Base-by-base conservation (phyloP, 2,329 filamentous ascomycete species). In the Colletotrichum siamense region DNA sequence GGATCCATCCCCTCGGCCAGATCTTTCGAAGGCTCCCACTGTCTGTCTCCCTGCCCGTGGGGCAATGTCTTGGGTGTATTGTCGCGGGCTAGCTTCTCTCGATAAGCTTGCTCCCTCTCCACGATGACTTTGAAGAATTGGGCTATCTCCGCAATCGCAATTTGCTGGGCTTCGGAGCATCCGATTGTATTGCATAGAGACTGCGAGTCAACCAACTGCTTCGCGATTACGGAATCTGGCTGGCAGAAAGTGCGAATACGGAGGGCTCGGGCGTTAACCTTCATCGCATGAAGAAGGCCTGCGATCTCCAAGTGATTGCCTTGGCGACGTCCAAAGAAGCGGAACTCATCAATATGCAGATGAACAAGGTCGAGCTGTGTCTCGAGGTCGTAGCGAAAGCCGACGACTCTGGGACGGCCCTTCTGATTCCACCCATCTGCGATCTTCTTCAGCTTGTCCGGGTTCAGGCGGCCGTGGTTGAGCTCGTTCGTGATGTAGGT, bases 331-430 rank as follows among this genome's bases (percentile, higher is more conserved):
- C 89, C 89, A 79, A 89, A 88, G 82, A 92, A 92, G 39, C 86
- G 87, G 79, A 92, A 92, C 26, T 89, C 86, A 12, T 87, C 81
- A 32, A 87, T 80, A 77, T 92, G 91, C 10, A 89, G 80, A 18
- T 82, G 80, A 26, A 92, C 81, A 13, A 92, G 86, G 13, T 91
- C 89, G n/a, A 92, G 80, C 82, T 92, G 91, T 1, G 90, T 92
- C 83, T 92, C 90, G 4, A 92, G 81, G 76, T 92, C 90, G 81
- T 91, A 92, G 22, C 90, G 89, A 81, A 92, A 92, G 15, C 89
- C 88, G 26, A 90, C 82, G 10, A 92, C 90, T 71, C 86, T 87
- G 8, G 90, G 89, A 0, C 89, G 89, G 52, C 90, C 90, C 77
- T 88, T 87, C 59, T 86, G 84, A 28, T 85, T 82, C 91, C 90